phyloP scores from a whole-genome alignment of 2,329 filamentous ascomycete genomes.

The Ilyonectria robusta region DNA sequence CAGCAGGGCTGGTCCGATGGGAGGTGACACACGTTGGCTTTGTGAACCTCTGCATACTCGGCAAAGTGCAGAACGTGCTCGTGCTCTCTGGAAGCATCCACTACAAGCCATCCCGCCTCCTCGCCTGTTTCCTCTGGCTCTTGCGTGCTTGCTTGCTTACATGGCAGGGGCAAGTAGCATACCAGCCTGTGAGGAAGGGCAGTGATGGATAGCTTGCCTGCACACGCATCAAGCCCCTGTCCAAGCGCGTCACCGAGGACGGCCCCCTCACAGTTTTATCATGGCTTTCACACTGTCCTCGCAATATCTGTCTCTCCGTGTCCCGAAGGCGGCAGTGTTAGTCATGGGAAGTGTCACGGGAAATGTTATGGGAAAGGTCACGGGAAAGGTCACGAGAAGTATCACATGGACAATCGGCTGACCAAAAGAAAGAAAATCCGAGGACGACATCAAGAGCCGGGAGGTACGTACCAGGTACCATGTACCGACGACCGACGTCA shows the following conservation, averaged over 20 bases:
- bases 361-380: no score
- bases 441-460: neutral
- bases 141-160: conserved; percentile 1
- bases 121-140: neutral
- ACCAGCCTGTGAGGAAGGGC: neutral
- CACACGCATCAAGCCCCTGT: neutral
- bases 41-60: neutral
- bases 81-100: neutral
- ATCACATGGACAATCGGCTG: conserved; percentile 2
- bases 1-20: neutral
- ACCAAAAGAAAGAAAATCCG: neutral
- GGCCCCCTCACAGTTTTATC: conserved; percentile 14
- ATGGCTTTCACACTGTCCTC: neutral
- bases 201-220: neutral
- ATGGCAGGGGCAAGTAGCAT: neutral
- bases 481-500: conserved; percentile 32
- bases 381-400: neutral
- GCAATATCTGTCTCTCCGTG: conserved; percentile 19
- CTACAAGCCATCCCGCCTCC: neutral
- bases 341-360: neutral
- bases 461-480: neutral
- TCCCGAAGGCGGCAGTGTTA: neutral
- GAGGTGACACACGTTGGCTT: neutral
- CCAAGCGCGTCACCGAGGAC: conserved; percentile 8
- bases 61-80: neutral